phyloP scores from a whole-genome alignment of 208 protist species.

The Trypanosoma conorhini region DNA sequence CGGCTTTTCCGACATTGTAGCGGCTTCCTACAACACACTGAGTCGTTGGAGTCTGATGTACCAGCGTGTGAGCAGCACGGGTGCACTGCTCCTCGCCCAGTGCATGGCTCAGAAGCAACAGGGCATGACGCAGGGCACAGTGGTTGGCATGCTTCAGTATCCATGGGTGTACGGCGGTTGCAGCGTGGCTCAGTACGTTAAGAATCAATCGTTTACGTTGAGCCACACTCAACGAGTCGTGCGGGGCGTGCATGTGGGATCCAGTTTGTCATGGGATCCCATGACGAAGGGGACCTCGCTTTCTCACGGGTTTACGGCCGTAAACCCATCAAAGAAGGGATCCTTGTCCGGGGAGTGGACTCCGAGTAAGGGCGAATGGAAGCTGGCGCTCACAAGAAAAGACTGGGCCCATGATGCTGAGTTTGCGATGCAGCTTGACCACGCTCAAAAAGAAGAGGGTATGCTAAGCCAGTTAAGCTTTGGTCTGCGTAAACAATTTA shows the following conservation, averaged over 20 bases:
- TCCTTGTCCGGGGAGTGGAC: conserved; percentile 60
- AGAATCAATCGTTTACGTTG: conserved; percentile 72
- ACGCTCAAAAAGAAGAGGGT: conserved; percentile 61
- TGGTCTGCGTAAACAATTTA: conserved; percentile 63
- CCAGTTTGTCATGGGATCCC: conserved; percentile 63
- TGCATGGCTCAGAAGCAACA: conserved; percentile 88
- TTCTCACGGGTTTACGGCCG: conserved; percentile 61
- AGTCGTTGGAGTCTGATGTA: conserved; percentile 90
- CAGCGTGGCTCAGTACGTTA: conserved; percentile 86
- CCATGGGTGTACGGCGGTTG: conserved; percentile 82
- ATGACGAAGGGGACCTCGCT: conserved; percentile 62
- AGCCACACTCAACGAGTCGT: conserved; percentile 84
- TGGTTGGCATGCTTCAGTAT: conserved; percentile 89
- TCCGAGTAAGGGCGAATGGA: conserved; percentile 83
- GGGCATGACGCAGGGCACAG: conserved; percentile 74
- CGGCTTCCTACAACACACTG: conserved; percentile 82
- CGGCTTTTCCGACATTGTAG: conserved; percentile 82
- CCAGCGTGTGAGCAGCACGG: conserved; percentile 73
- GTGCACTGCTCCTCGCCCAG: conserved; percentile 80
- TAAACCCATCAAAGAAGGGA: conserved; percentile 63
- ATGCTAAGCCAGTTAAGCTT: conserved; percentile 68
- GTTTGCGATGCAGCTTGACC: conserved; percentile 75
- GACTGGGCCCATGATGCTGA: conserved; percentile 77
- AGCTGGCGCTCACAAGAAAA: conserved; percentile 54
- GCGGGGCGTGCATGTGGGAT: conserved; percentile 79